Evolutionary conservation across 2,329 filamentous ascomycete genomes (phyloP).

Genomic region (Aspergillus niger): DNA sequence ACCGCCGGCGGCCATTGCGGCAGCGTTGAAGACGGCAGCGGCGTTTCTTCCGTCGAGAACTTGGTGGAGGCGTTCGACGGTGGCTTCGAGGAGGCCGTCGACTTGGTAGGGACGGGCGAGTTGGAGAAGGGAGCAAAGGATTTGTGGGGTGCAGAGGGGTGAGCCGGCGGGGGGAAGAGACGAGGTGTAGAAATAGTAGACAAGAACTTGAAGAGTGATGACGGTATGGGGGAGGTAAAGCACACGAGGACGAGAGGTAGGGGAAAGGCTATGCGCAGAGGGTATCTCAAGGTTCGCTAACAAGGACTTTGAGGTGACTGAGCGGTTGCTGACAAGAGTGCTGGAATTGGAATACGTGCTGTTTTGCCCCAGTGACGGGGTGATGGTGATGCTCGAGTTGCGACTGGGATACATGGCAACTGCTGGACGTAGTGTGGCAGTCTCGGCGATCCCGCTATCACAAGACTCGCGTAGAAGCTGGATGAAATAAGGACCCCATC

Average conservation of each 20-base stretch:
- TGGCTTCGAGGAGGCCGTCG: conserved; percentile 87
- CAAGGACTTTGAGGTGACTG: conserved; percentile 34
- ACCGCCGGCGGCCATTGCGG: conserved; percentile 94
- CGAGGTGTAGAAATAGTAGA: conserved; percentile 93
- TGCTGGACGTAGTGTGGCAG: conserved; percentile 70
- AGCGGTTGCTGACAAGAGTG: conserved; percentile 40
- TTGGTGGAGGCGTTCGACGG: conserved; percentile 85
- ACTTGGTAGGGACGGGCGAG: conserved; percentile 90
- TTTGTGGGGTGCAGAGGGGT: conserved; percentile 86
- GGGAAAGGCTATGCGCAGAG: conserved; percentile 55
- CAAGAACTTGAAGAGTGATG: conserved; percentile 82
- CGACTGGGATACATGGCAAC: conserved; percentile 61
- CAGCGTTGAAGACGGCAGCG: conserved; percentile 95
- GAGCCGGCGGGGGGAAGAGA: conserved; percentile 76
- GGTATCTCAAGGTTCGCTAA: conserved; percentile 53
- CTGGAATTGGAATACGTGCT: conserved; percentile 47
- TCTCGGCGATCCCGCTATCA: conserved; percentile 70
- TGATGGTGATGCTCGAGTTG: conserved; percentile 85
- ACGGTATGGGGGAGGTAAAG: conserved; percentile 92
- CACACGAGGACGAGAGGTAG: conserved; percentile 72
- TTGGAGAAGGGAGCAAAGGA: conserved; percentile 91
- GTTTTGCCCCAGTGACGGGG: conserved; percentile 53
- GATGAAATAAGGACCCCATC: conserved; percentile 97
- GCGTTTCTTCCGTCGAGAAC: conserved; percentile 91
- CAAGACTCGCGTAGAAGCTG: conserved; percentile 81